Evolutionary conservation across 768 basidiomycete species (phyloP), one percentile per base, ranked within the genome.

Genomic region (Gloeostereum incarnatum): DNA sequence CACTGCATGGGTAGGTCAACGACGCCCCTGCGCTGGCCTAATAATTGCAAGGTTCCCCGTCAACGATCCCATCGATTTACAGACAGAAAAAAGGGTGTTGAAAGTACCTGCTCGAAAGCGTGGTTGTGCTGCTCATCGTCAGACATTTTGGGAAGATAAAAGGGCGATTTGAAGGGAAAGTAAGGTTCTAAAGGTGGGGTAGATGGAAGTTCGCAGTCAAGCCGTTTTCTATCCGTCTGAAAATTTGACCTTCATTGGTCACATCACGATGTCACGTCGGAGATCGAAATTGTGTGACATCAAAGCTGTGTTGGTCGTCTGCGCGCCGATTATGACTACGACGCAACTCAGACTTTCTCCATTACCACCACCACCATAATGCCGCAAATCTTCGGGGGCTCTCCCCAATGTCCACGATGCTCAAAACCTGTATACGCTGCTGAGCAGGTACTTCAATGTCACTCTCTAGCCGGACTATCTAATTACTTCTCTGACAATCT

Each of bases 61-160:
- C n/a, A n/a, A n/a, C n/a, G n/a, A n/a, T n/a, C n/a, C n/a, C n/a
- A n/a, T n/a, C n/a, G n/a, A n/a, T 51, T 49, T 42, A 31, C 10
- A 27, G 16, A 42, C 33, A 40, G 10, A 33, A 39, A 31, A 36
- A 36, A 34, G 44, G 18, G 4, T 6, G 14, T 45, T 34, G 21
- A 29, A 49, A 68, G 42, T 36, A 83, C 85, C 70, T 76, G 69
- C 69, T 93, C 88, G 53, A 96, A 91, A 57, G 68, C 73, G 57
- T 90, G 83, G 54, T 92, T 75, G 70, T 92, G 89, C 48, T 66
- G 43, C 62, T 89, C 86, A 62, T 94, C 89, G 69, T 94, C 90
- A 57, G 81, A 84, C 85, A 87, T 88, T 68, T 62, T 73, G 49
- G 42, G 44, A 49, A 46, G 44, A 40, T 40, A 48, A 45, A n/a